Evolutionary conservation across 495 filamentous ascomycete species (phyloP), one percentile per base, ranked within the genome.

Genomic region (Lichina pygmaea): DNA sequence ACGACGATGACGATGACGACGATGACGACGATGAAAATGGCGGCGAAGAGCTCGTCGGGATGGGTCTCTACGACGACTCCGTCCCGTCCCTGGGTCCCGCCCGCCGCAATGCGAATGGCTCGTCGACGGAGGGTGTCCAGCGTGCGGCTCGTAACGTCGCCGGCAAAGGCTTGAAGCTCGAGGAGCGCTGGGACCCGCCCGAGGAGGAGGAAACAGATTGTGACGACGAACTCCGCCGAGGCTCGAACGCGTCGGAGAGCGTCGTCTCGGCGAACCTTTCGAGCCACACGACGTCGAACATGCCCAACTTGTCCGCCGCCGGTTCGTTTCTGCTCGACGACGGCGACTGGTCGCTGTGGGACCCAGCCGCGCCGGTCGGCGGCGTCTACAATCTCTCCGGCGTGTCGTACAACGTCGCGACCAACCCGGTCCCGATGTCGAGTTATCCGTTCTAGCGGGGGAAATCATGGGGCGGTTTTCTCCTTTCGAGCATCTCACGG

Each of bases 111-210:
- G 45, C 62, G 60, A 45, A 61, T 61, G 7, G 41, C 31, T 24
- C 16, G 17, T 11, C 34, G 33, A 41, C 38, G 56, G 7, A 67
- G 66, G 41, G 66, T 66, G 33, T 63, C 66, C 6, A 56, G 58
- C 31, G 36, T 39, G 52, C 46, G 15, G 48, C 47, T 10, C 57
- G 57, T 51, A 41, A 45, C 36, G 56, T 51, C 6, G 59, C 63
- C 10, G 79, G 80, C 39, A 80, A 80, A 53, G 81, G 80, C 0
- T 58, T 86, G 52, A 91, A 86, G 54, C 62, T 91, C 11, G 81
- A 86, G 61, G 81, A 86, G 49, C 77, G 77, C 6, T 91, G 81
- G 67, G 73, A 73, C 33, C 81, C 82, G 10, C 77, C 79, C 7
- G 63, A 59, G 24, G 24, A 24, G 24, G 24, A 24, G 24, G 24